Evolutionary conservation across 176 grass and related monocot genomes (phyloP).

Genomic region (Otatea glauca): DNA sequence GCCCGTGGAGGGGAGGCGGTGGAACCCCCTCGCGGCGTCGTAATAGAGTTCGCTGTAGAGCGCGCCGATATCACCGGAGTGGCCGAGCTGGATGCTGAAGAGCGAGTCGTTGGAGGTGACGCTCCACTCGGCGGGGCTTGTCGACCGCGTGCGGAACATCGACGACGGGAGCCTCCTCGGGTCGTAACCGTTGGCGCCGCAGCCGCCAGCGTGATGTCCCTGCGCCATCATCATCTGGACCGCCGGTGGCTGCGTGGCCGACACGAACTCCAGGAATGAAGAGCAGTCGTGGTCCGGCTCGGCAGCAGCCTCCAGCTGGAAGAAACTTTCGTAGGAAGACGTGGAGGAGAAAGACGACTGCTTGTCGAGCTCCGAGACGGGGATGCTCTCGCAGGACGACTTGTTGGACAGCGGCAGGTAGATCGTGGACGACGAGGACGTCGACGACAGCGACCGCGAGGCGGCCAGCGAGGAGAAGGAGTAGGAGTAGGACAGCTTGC

Average conservation of each 20-base stretch:
- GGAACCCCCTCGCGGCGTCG: constrained; percentile 30
- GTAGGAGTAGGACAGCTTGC: constrained; percentile 3
- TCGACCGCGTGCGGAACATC: constrained; percentile 45
- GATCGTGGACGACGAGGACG: neutral
- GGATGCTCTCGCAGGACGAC: constrained; percentile 47
- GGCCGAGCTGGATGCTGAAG: constrained; percentile 53
- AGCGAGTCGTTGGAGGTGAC: constrained; percentile 42
- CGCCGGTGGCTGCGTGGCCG: neutral
- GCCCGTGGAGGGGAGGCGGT: neutral
- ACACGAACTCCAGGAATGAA: neutral
- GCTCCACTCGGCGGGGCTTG: constrained; percentile 47
- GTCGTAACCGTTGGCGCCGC: neutral
- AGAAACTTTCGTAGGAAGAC: constrained; percentile 46
- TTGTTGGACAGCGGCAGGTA: constrained; percentile 23
- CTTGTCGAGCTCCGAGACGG: neutral
- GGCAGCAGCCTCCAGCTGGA: constrained; percentile 31
- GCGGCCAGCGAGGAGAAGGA: constrained; percentile 27
- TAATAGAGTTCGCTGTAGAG: constrained; percentile 44
- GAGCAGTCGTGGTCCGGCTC: neutral
- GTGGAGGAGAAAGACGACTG: constrained; percentile 21
- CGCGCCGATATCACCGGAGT: neutral
- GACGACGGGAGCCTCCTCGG: constrained; percentile 41
- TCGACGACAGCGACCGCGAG: neutral
- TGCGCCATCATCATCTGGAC: constrained; percentile 38
- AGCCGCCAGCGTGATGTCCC: neutral